A percentile compares a stretch with the other conserved stretches of the same genome.
Evolutionary conservation across 495 filamentous ascomycete genomes (phyloP).

Genomic region (Talaromyces stipitatus): DNA sequence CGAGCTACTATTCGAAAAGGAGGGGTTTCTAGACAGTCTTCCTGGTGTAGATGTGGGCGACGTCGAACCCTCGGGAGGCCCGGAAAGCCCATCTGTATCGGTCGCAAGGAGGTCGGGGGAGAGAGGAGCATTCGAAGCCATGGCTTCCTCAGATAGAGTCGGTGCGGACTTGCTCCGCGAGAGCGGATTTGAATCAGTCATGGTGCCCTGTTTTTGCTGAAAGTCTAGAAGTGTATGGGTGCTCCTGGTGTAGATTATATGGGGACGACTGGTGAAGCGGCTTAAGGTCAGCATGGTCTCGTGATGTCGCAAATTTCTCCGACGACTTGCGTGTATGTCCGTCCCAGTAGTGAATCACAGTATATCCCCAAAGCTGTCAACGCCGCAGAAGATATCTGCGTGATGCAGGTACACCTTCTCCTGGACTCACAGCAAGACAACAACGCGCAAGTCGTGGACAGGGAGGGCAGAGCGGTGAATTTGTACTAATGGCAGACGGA

Average conservation of each 20-base stretch:
- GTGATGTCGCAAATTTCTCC: not conserved
- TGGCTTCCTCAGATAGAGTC: constrained; percentile 18
- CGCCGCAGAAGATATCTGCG: not conserved
- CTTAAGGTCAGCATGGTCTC: constrained; percentile 34
- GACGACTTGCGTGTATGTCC: not conserved
- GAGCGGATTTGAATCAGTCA: constrained; percentile 22
- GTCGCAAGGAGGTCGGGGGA: constrained; percentile 10
- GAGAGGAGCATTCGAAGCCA: constrained; percentile 19
- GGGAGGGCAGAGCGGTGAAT: not conserved
- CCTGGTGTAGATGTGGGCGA: constrained; percentile 30
- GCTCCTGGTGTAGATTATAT: constrained; percentile 24
- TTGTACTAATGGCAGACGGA: not conserved
- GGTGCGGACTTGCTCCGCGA: constrained; percentile 20
- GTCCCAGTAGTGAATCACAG: not conserved
- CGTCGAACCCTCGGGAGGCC: constrained; percentile 17
- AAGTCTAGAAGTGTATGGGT: constrained; percentile 37
- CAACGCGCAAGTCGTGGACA: not conserved
- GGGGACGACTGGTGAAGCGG: constrained; percentile 37
- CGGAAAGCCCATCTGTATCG: constrained; percentile 19
- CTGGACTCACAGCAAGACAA: not conserved
- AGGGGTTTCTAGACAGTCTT: constrained; percentile 58
- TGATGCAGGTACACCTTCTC: not conserved
- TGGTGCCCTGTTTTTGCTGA: constrained; percentile 33
- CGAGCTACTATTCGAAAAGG: constrained; percentile 69
- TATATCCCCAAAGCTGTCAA: not conserved